Base-by-base conservation (phyloP, 139 green algal genomes). In the Chlorella sp. region DNA sequence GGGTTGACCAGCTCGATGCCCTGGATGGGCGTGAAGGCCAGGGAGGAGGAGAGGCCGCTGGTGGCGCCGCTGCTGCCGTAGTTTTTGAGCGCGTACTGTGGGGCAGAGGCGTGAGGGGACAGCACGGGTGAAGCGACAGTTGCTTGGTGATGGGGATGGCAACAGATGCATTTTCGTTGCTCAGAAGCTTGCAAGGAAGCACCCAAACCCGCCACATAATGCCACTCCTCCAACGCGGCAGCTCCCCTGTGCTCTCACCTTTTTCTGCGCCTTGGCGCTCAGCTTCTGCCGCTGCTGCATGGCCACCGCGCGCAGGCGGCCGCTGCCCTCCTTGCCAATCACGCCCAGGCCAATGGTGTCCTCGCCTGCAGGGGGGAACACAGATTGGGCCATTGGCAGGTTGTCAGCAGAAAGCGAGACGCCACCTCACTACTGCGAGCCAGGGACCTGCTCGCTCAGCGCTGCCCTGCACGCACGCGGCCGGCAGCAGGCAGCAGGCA, bases 21-120 rank as follows among this genome's bases (percentile, higher is more conserved):
- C 93, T 99, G 96, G 43, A 99, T 93, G 34, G 97, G 97, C 0
- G 97, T 99, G 92, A 99, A 99, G 7, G 96, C 97, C 40, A 99
- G 86, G 14, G 91, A 94, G 7, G 96, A 97, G 16, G 93, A 93
- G 11, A 98, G 82, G 11, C 96, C 96, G 17, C 85, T 93, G 38
- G 91, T 95, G 51, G 84, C 89, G 46, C 90, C 92, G 32, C 88
- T 87, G 73, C 84, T 76, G 73, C 86, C 87, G 56, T 93, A 91
- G 24, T 62, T 88, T 36, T 87, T 83, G 14, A 83, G 77, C 4
- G 64, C 58, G n/a, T 74, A 83, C 77, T 83, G 76, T 34, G 26
- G 22, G 1, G 46, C 19, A 44, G 32, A 54, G 48, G 54, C n/a
- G 36, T 51, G 75, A n/a, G 75, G 1, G n/a, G 65, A 3, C 14